A percentile compares a stretch with the other conserved stretches of the same genome.
Conservation (phyloP, 1,284 basidiomycete genomes). For the Pseudozyma sp. region DNA sequence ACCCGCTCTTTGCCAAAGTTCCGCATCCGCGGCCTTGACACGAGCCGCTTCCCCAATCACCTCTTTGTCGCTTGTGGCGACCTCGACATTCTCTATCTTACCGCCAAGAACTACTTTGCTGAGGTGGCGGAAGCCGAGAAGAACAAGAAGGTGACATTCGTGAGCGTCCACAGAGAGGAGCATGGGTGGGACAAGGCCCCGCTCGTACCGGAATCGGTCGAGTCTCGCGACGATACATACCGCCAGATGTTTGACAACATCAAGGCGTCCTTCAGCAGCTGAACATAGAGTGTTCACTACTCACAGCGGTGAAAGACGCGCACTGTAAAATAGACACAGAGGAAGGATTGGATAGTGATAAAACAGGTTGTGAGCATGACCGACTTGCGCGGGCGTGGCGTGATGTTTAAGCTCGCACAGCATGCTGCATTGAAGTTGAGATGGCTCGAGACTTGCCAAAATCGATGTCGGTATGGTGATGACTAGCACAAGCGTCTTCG, state of each 20-base stretch:
- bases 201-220: constrained; percentile 28
- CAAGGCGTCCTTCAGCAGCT: constrained; percentile 11
- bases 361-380: not conserved
- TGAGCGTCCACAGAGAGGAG: constrained; percentile 46
- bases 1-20: constrained; percentile 30
- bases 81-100: constrained; percentile 47
- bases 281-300: not conserved
- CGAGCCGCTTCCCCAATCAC: constrained; percentile 40
- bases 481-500: too few relatives aligned
- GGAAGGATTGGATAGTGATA: not conserved
- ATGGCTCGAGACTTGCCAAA: too few relatives aligned
- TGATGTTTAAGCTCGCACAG: too few relatives aligned
- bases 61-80: constrained; percentile 53
- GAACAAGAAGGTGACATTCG: constrained; percentile 38
- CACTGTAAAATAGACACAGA: not conserved
- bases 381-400: too few relatives aligned
- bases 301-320: not conserved
- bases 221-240: constrained; percentile 31
- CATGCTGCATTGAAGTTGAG: too few relatives aligned
- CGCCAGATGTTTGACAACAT: constrained; percentile 32
- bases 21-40: constrained; percentile 33
- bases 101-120: constrained; percentile 44
- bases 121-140: constrained; percentile 34
- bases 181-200: constrained; percentile 62
- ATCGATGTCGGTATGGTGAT: too few relatives aligned